Evolutionary conservation across 2,329 filamentous ascomycete species (phyloP), one percentile per base, ranked within the genome.

Genomic region (Penicillium oxalicum): DNA sequence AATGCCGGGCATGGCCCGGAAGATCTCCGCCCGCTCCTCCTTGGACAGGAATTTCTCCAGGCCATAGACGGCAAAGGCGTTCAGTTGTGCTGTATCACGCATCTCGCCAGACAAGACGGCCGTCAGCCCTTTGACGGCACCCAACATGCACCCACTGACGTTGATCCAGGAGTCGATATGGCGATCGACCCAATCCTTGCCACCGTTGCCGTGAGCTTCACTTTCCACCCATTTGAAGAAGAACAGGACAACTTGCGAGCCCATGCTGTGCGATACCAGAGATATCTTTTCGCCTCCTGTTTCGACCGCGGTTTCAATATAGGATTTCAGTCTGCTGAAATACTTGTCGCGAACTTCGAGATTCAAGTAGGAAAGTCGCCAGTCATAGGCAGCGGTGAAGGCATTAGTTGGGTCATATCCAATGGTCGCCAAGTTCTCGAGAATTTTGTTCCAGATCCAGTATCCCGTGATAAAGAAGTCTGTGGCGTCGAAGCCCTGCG

Each of bases 361-460:
- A 61, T 97, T 96, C 50, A 79, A 75, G 64, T 95, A 98, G 0
- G 88, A 88, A 48, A 98, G 74, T 25, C 93, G 83, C 93, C 93
- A 98, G 71, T 98, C 93, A 65, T 98, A 85, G 0, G 82, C 79
- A 1, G 82, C 82, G 0, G 81, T 82, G 56, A 83, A 84, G 0
- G 82, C 81, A 60, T 84, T 84, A 2, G 78, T 82, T 25, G 93
- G 91, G 64, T 98, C 93, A 67, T 98, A 98, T 11, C 93, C 93
- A 50, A 98, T 87, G 0, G 90, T 93, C 0, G 93, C 93, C 44
- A 98, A 76, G 63, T 98, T 98, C 71, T 98, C 93, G 43, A 98
- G 77, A 52, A 98, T 96, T 72, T 97, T 97, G 72, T 88, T 96
- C 91, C 91, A 96, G 52, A 98, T 97, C 93, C 93, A 98, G 71